Conservation (phyloP, 2,329 filamentous ascomycete species). For the Zasmidium citrigriseum region DNA sequence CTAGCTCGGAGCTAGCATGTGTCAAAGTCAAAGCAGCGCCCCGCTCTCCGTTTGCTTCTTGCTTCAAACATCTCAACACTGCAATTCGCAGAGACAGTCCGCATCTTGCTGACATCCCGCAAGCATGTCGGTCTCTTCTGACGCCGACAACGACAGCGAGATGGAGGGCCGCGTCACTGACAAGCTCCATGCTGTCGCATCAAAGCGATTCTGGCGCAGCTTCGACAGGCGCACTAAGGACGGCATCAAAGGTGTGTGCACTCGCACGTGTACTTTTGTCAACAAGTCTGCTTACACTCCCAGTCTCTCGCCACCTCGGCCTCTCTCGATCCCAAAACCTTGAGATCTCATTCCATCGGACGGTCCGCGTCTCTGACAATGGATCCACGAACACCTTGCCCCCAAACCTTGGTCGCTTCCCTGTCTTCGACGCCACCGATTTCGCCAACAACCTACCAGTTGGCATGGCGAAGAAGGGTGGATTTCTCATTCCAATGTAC, state of each 20-base stretch:
- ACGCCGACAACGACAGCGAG: too few species aligned
- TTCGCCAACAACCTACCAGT: conserved; percentile 37
- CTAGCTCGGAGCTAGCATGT: too few species aligned
- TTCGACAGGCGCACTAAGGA: not conserved
- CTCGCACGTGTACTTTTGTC: not conserved
- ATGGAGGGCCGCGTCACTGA: not conserved
- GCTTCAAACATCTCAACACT: not conserved
- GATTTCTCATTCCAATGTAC: conserved; percentile 52
- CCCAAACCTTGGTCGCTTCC: conserved; percentile 41
- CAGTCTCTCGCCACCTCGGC: not conserved
- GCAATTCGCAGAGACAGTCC: not conserved
- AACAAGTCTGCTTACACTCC: not conserved
- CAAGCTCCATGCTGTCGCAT: not conserved
- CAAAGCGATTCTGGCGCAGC: not conserved
- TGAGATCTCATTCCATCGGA: conserved; percentile 42
- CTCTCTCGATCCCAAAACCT: conserved; percentile 20
- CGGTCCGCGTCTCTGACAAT: conserved; percentile 48
- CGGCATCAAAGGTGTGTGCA: not conserved
- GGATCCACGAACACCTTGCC: conserved; percentile 35
- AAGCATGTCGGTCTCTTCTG: too few species aligned
- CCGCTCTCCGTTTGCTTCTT: not conserved
- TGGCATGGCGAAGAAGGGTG: conserved; percentile 42
- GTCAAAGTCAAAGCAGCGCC: not conserved
- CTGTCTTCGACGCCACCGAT: conserved; percentile 39
- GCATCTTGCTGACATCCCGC: too few species aligned